Evolutionary conservation across 192 early-diverging fungal species (phyloP).

Genomic region (Pilobolus umbonatus): DNA sequence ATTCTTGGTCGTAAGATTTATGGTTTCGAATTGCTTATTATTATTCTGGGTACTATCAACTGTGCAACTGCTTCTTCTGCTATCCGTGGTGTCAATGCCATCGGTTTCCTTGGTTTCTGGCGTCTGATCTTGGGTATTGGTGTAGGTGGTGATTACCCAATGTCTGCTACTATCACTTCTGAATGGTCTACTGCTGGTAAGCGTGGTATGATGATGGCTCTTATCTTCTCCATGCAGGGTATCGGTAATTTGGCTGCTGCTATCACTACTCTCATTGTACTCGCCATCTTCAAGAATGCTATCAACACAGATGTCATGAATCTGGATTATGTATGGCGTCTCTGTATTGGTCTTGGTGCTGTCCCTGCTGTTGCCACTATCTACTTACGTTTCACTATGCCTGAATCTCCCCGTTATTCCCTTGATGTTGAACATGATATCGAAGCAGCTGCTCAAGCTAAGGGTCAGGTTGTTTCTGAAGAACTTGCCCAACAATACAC

Average conservation of each 20-base stretch:
- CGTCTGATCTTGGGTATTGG: slow-evolving; percentile 91
- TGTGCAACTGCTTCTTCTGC: slow-evolving; percentile 67
- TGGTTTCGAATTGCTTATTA: slow-evolving; percentile 84
- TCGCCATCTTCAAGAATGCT: slow-evolving; percentile 67
- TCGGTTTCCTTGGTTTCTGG: slow-evolving; percentile 79
- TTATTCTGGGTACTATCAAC: slow-evolving; percentile 81
- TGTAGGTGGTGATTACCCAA: slow-evolving; percentile 93
- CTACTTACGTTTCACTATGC: slow-evolving; percentile 88
- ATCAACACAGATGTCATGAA: slow-evolving; percentile 61
- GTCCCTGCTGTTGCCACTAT: slow-evolving; percentile 79
- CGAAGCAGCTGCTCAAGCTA: slow-evolving; percentile 40
- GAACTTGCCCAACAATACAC: slow-evolving; percentile 31
- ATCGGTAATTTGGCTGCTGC: slow-evolving; percentile 82
- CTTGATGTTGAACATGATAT: slow-evolving; percentile 57
- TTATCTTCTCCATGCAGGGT: slow-evolving; percentile 90
- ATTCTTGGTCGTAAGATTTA: slow-evolving; percentile 84
- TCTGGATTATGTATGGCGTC: slow-evolving; percentile 90
- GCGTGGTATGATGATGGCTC: slow-evolving; percentile 63
- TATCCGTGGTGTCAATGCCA: slow-evolving; percentile 62
- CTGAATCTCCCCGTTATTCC: slow-evolving; percentile 86
- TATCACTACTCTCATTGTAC: slow-evolving; percentile 67
- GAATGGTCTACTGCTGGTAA: slow-evolving; percentile 80
- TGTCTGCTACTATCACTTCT: slow-evolving; percentile 85
- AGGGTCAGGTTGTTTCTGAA: slow-evolving; percentile 26
- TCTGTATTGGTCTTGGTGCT: slow-evolving; percentile 78